These are phyloP conservation scores for Blumeria graminis DNA, from an alignment of 2,329 filamentous ascomycete genomes.

Conservation along the genomic window DNA sequence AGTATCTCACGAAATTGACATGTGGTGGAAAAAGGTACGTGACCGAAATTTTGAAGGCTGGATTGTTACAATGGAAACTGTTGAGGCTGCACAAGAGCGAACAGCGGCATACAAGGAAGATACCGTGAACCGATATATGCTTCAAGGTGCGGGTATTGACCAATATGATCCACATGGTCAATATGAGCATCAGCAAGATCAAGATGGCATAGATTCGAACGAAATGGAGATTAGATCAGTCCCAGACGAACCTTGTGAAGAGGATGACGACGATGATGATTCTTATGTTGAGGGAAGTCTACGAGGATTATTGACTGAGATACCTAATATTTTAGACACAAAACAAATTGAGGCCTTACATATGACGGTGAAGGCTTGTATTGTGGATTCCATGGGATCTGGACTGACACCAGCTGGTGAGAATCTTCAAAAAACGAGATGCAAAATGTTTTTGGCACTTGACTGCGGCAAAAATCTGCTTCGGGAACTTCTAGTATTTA, in stretches of 20 bases:
- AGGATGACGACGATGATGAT: constrained; percentile 49
- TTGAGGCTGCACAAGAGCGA: constrained; percentile 31
- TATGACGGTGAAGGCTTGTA: constrained; percentile 92
- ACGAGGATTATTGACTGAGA: constrained; percentile 71
- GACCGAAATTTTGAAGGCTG: constrained; percentile 35
- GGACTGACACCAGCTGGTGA: constrained; percentile 41
- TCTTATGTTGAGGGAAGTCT: constrained; percentile 58
- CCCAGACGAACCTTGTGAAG: constrained; percentile 24
- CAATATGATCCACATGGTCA: constrained; percentile 26
- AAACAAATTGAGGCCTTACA: constrained; percentile 90
- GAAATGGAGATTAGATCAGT: constrained; percentile 22
- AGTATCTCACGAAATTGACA: constrained; percentile 39
- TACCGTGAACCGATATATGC: constrained; percentile 25
- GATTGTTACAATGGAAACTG: constrained; percentile 32
- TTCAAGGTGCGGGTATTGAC: constrained; percentile 15
- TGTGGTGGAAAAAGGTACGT: constrained; percentile 37
- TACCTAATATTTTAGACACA: constrained; percentile 79
- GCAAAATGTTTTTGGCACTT: constrained; percentile 68
- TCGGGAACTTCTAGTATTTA: constrained; percentile 80
- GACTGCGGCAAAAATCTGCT: constrained; percentile 79
- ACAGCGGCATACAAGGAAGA: constrained; percentile 34
- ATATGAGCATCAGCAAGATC: constrained; percentile 19
- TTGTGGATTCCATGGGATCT: constrained; percentile 58
- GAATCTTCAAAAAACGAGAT: constrained; percentile 75
- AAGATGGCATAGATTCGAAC: constrained; percentile 18